Conservation (phyloP, 495 filamentous ascomycete genomes). For the Podospora pseudopauciseta region DNA sequence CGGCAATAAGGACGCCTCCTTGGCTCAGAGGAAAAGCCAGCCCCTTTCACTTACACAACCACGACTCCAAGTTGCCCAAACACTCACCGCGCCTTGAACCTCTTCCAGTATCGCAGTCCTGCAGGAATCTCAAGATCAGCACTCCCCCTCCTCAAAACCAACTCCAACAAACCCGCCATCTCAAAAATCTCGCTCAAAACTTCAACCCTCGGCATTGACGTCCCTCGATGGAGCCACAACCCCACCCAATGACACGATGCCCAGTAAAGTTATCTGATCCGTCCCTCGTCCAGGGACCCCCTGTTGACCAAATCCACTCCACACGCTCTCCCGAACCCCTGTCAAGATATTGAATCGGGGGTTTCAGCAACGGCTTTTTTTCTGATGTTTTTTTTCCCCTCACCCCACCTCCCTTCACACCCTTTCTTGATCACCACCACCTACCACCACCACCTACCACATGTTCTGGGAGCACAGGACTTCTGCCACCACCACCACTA, state of each 20-base stretch:
- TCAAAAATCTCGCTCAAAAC: not conserved
- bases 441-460: not conserved
- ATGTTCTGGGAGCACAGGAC: not conserved
- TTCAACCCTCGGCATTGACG: not conserved
- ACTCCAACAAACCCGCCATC: not conserved
- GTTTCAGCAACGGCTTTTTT: slow-evolving; percentile 2
- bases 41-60: not conserved
- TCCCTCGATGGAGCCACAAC: not conserved
- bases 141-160: not conserved
- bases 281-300: not conserved
- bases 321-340: not conserved
- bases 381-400: not conserved
- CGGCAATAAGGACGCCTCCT: not conserved
- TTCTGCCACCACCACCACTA: not conserved
- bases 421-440: not conserved
- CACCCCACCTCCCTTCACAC: not conserved
- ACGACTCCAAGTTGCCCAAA: not conserved
- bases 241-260: not conserved
- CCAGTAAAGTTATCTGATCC: not conserved
- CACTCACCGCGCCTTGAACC: too few species aligned
- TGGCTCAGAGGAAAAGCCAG: not conserved
- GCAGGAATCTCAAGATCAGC: not conserved
- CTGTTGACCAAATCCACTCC: not conserved
- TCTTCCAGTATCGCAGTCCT: not conserved
- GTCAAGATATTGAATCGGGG: not conserved